Base-by-base conservation (phyloP, 1,284 basidiomycete genomes). In the Exobasidium rhododendri region DNA sequence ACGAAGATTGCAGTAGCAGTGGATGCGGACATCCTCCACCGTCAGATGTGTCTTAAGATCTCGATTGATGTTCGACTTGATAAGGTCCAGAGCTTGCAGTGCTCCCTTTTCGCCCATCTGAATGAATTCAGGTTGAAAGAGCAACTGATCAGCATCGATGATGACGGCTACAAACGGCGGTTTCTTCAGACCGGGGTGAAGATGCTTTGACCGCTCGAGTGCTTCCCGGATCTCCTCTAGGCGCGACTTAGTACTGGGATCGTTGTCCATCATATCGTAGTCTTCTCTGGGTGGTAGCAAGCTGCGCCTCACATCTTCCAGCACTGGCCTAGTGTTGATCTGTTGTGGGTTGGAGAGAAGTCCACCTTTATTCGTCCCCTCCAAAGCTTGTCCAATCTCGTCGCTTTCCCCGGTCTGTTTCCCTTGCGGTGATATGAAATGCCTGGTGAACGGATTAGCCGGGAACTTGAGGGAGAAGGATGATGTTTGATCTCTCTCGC, bases 111-210 rank as follows among this genome's bases (percentile, higher is more conserved):
- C 47, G 22, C 47, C 47, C 22, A 7, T 7, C 24, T 31, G 7
- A 7, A 50, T 24, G 14, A 50, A 31, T 26, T 50, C 20, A 50
- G 47, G 47, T 24, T 10, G 20, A 20, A 50, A 50, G 20, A 50
- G 7, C 7, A 50, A 20, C 29, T 50, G 47, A 31, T 50, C 47
- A 31, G 47, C 47, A 50, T 50, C 47, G 14, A 50, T 31, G 47
- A 50, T 20, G 47, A 50, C 20, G 22, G 47, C 47, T 7, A 50
- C 29, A 31, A 10, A 50, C 22, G 35, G 17, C 17, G 7, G 35
- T 17, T 40, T 40, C n/a, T n/a, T n/a, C n/a, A n/a, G n/a, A n/a
- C n/a, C n/a, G 35, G 35, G 17, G 7, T 40, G 35, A 40, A 40
- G 17, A 10, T 40, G 7, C 17, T 17, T 17, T 10, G 7, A 10